phyloP scores from a whole-genome alignment of 2,329 filamentous ascomycete species.

The Apiospora rasikravindrae region DNA sequence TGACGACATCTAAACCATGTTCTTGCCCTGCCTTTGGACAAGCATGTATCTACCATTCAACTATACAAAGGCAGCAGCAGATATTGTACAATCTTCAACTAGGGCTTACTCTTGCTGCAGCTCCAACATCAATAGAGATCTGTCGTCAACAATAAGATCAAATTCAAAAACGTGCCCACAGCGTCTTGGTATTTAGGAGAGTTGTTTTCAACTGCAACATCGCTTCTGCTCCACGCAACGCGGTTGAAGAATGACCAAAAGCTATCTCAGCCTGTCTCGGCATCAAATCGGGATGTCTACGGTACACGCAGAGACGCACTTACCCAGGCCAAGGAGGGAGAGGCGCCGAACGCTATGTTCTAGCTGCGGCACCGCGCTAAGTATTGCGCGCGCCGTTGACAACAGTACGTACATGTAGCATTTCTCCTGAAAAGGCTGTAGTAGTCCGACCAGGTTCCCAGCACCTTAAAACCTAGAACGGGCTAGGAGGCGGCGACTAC shows the following conservation, averaged over 20 bases:
- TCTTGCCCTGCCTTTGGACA: background rate
- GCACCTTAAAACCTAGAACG: slow-evolving; percentile 6
- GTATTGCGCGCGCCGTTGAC: background rate
- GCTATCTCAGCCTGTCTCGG: background rate
- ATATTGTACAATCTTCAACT: background rate
- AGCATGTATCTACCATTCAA: background rate
- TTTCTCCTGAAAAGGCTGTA: background rate
- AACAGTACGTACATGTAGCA: background rate
- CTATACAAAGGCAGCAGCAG: background rate
- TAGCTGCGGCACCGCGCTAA: slow-evolving; percentile 14
- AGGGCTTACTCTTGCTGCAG: background rate
- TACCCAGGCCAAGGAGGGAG: background rate
- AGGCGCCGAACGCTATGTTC: background rate
- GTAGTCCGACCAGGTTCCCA: background rate
- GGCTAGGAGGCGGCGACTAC: background rate
- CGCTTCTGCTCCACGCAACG: background rate
- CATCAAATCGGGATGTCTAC: background rate
- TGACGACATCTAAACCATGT: background rate
- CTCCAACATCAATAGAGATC: background rate
- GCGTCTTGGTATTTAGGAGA: too few relatives aligned
- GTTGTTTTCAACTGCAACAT: background rate
- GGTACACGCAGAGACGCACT: too few relatives aligned
- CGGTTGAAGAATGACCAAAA: background rate
- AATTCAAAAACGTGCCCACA: too few relatives aligned
- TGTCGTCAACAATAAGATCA: background rate